Evolutionary conservation across 2,329 filamentous ascomycete species (phyloP), one percentile per base, ranked within the genome.

Genomic region (Neofusicoccum umdonicola): DNA sequence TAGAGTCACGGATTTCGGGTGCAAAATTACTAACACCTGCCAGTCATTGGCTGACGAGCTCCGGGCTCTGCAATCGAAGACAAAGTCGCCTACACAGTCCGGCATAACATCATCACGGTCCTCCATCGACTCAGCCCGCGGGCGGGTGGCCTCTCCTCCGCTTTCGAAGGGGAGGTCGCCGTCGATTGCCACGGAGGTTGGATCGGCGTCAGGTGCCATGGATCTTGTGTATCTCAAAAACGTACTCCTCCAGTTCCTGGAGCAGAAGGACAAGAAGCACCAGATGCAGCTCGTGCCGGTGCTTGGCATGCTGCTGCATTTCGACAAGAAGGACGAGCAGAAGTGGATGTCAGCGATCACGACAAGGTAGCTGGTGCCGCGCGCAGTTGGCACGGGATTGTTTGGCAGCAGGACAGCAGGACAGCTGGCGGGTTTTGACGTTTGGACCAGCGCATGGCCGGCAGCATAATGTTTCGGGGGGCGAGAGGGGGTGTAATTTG

Each of bases 321-420:
- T 94, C 78, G 89, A 92, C 78, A 87, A 85, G 70, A 86, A 85
- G 70, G 93, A 97, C 70, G 90, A 95, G 78, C 89, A 95, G 78
- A 94, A 92, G 78, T 96, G 92, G 92, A 87, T 89, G 78, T 85
- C 88, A 17, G 92, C 90, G 2, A 88, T 96, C 56, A 82, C 83
- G 15, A 50, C 63, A 31, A 15, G 63, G 37, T 64, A 42, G 42
- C 13, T 12, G 27, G 57, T 37, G 45, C 2, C 11, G 15, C 22
- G 9, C 34, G 15, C 4, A 27, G 9, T 48, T 31, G 17, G n/a
- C 22, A 51, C 9, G n/a, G 12, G 4, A 37, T n/a, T 9, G 47
- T 37, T 12, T 51, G 45, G 57, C 12, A 50, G 27, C 27, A 31
- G 27, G 22, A 31, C 17, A 35, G 27, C 27, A 31, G 27, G 22